Evolutionary conservation across 768 basidiomycete genomes (phyloP).

Genomic region (Xerocomus brunneocitrinus): DNA sequence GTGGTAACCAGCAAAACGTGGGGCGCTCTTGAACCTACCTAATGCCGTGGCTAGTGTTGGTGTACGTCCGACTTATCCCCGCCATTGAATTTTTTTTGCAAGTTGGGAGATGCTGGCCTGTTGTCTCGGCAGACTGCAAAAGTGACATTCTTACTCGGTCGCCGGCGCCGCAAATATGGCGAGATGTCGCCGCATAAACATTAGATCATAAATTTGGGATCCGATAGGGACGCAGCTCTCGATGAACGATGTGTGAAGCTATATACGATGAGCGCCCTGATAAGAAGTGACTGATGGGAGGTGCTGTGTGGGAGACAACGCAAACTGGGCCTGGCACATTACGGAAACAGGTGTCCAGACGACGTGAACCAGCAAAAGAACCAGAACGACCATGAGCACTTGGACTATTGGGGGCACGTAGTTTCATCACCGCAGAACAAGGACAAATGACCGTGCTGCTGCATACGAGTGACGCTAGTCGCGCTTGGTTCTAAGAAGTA

Average conservation of each 20-base stretch:
- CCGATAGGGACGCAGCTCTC: constrained; percentile 30
- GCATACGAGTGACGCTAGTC: background rate
- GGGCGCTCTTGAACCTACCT: constrained; percentile 16
- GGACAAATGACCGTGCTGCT: background rate
- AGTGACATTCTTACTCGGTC: background rate
- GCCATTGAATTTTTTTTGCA: constrained; percentile 3
- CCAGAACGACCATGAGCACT: background rate
- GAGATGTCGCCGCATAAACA: background rate
- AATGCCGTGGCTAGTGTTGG: constrained; percentile 22
- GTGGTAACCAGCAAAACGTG: constrained; percentile 29
- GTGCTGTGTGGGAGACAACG: constrained; percentile 28
- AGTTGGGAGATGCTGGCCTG: background rate
- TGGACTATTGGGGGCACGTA: background rate
- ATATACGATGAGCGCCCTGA: constrained; percentile 38
- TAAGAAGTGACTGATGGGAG: constrained; percentile 52
- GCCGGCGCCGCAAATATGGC: background rate
- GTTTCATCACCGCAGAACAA: background rate
- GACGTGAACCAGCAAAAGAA: background rate
- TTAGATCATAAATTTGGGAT: constrained; percentile 23
- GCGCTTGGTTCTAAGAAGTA: constrained; percentile 7
- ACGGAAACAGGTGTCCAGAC: constrained; percentile 6
- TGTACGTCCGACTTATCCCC: constrained; percentile 16
- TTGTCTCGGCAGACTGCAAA: background rate
- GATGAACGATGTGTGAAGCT: constrained; percentile 30
- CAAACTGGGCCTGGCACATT: constrained; percentile 7